Percentiles rank a stretch among this genome's conserved stretches.
Conservation (phyloP, 2,329 filamentous ascomycete genomes). For the Mycosphaerella sp. region DNA sequence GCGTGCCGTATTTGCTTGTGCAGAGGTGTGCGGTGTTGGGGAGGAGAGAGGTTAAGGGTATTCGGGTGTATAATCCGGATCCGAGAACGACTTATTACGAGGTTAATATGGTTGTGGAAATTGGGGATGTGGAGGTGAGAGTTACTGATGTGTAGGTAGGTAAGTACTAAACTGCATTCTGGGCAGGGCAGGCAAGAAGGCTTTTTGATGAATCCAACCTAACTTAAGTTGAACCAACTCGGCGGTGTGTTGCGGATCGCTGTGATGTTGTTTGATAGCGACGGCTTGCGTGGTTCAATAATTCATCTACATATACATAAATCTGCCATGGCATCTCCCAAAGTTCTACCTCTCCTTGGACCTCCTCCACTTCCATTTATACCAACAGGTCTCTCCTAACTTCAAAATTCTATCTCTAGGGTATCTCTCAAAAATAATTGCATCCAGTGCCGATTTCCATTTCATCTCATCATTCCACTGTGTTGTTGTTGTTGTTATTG, state of each 20-base stretch:
- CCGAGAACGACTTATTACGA: constrained; percentile 1
- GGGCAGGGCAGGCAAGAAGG: no score
- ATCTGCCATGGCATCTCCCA: no score
- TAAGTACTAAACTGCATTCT: no score
- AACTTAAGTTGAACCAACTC: neutral
- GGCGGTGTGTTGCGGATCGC: no score
- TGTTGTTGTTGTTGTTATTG: neutral
- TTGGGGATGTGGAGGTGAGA: constrained; percentile 5
- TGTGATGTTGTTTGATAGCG: no score
- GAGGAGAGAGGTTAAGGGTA: constrained; percentile 11
- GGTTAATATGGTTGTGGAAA: constrained; percentile 16
- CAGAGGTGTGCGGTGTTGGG: constrained; percentile 11
- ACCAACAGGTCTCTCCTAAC: no score
- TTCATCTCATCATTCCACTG: neutral
- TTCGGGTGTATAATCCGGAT: constrained; percentile 9
- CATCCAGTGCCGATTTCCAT: neutral
- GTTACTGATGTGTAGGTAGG: neutral
- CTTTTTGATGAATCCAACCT: no score
- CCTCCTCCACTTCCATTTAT: no score
- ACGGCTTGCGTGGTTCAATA: no score
- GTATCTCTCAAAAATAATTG: neutral
- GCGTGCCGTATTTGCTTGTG: constrained; percentile 12
- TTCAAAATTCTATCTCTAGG: neutral
- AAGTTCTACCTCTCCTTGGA: no score
- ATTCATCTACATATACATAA: no score